Conservation (phyloP, 352 stramenopile species). For the Globisporangium cylindrosporum region DNA sequence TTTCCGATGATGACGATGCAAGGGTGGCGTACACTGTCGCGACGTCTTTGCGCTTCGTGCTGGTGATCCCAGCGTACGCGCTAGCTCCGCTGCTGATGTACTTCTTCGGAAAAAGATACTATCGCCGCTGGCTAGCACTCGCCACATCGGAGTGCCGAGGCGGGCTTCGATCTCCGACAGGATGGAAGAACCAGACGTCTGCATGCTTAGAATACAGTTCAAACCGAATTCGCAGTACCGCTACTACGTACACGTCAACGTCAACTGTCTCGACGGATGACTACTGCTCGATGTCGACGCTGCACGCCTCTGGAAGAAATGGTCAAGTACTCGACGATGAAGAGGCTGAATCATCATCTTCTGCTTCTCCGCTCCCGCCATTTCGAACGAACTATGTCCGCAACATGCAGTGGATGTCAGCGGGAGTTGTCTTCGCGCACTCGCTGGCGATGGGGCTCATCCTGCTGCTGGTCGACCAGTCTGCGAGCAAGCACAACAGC, state of each 20-base stretch:
- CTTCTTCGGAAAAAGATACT: background rate
- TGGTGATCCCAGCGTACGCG: background rate
- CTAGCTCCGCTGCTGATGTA: background rate
- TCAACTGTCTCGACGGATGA: background rate
- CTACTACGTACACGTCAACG: background rate
- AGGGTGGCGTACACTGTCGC: background rate
- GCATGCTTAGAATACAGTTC: background rate
- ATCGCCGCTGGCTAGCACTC: background rate
- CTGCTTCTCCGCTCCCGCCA: background rate
- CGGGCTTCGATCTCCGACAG: background rate
- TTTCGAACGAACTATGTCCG: background rate
- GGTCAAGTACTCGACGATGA: background rate
- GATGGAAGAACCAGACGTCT: background rate
- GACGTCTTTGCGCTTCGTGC: background rate
- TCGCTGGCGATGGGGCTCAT: slow-evolving; percentile 34
- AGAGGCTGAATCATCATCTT: background rate
- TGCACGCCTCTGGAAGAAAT: background rate
- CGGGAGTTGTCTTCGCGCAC: slow-evolving; percentile 30
- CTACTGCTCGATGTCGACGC: background rate
- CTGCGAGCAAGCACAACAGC: slow-evolving; percentile 20
- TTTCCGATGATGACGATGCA: background rate
- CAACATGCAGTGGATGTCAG: background rate
- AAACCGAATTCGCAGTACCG: background rate
- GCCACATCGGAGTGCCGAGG: background rate
- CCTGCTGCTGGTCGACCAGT: slow-evolving; percentile 30